Evolutionary conservation across 176 grass and related monocot species (phyloP).

Genomic region (Oryza meyeriana): DNA sequence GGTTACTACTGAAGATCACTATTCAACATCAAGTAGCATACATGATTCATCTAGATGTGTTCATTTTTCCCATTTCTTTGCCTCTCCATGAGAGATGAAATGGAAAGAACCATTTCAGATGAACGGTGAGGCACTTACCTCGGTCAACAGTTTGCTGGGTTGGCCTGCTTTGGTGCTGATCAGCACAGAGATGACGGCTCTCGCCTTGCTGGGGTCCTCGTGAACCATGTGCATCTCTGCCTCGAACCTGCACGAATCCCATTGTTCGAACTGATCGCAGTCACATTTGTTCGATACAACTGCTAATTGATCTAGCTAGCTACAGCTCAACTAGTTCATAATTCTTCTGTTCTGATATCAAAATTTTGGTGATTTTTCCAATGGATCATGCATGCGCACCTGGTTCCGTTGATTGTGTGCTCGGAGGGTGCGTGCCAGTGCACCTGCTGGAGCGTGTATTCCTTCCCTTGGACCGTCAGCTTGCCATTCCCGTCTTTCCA

Average conservation of each 20-base stretch:
- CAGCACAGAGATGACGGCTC: slow-evolving; percentile 59
- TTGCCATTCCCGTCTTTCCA: slow-evolving; percentile 49
- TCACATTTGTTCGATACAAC: neutral
- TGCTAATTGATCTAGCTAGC: too few species aligned
- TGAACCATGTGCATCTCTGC: slow-evolving; percentile 76
- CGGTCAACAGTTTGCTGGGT: slow-evolving; percentile 24
- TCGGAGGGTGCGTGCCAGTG: slow-evolving; percentile 82
- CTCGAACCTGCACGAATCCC: slow-evolving; percentile 26
- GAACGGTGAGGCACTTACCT: slow-evolving; percentile 20
- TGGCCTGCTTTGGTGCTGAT: slow-evolving; percentile 31
- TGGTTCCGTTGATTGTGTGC: slow-evolving; percentile 65
- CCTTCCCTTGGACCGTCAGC: slow-evolving; percentile 37
- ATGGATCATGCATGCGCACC: slow-evolving; percentile 22
- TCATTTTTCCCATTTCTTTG: neutral
- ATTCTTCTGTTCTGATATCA: neutral
- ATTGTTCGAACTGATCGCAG: neutral
- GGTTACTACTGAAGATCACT: neutral
- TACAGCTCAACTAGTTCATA: too few species aligned
- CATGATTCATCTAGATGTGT: neutral
- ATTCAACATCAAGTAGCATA: neutral
- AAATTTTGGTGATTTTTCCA: neutral
- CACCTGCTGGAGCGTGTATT: slow-evolving; percentile 52
- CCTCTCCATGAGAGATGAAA: neutral
- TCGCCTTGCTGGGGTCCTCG: slow-evolving; percentile 34
- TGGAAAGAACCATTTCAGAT: neutral